Percentiles rank a stretch among this genome's conserved stretches.
These are phyloP conservation scores for Saccharomyces kudriavzevii DNA, from an alignment of 805 yeast genomes.

Conservation along the genomic window DNA sequence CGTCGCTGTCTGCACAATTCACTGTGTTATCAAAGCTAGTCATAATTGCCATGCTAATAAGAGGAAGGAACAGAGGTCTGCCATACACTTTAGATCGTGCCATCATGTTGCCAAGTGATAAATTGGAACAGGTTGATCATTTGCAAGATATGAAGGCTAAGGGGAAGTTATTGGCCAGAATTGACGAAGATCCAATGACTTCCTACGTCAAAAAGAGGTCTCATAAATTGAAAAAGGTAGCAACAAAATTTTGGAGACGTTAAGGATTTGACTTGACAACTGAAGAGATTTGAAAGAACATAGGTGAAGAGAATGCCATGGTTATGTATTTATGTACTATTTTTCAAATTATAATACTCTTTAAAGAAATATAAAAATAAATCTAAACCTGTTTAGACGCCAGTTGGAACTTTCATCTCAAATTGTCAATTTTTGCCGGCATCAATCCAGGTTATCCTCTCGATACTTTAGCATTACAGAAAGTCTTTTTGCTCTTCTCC, in stretches of 20 bases:
- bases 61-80: slow-evolving; percentile 94
- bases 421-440: not conserved
- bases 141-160: slow-evolving; percentile 36
- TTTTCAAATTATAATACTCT: not conserved
- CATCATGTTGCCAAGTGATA: slow-evolving; percentile 69
- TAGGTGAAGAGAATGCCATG: too few relatives aligned
- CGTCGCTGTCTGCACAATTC: slow-evolving; percentile 74
- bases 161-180: not conserved
- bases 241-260: not conserved
- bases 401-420: not conserved
- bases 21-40: slow-evolving; percentile 69
- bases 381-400: not conserved
- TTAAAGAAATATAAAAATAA: not conserved
- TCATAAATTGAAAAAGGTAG: not conserved
- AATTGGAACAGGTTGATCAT: slow-evolving; percentile 51
- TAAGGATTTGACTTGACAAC: not conserved
- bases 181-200: slow-evolving; percentile 20
- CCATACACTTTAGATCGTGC: slow-evolving; percentile 93
- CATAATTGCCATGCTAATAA: slow-evolving; percentile 77
- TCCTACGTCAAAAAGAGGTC: slow-evolving; percentile 17
- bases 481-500: not conserved
- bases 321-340: not conserved
- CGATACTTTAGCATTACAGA: not conserved
- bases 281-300: too few relatives aligned
- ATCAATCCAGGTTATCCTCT: not conserved